Evolutionary conservation across 2,329 filamentous ascomycete genomes (phyloP).

Genomic region (Epichloe gansuensis): DNA sequence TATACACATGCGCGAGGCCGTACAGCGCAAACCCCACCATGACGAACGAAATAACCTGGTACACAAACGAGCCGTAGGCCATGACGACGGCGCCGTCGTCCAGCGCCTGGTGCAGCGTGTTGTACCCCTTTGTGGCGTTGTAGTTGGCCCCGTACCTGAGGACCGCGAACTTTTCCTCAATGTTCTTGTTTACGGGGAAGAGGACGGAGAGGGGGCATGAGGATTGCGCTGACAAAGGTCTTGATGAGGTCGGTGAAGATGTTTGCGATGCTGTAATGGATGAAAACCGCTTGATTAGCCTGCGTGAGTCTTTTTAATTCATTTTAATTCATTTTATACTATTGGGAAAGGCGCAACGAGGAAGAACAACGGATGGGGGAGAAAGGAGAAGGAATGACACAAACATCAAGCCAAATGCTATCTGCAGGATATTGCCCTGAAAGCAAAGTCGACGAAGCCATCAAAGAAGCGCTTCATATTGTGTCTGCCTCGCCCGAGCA

Average conservation of each 20-base stretch:
- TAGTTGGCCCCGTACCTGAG: constrained; percentile 45
- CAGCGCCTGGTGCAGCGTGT: constrained; percentile 56
- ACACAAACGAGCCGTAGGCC: constrained; percentile 59
- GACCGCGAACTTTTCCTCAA: constrained; percentile 64
- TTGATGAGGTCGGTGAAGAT: constrained; percentile 62
- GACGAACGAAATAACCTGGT: constrained; percentile 53
- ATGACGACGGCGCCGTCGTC: constrained; percentile 61
- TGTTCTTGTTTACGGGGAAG: constrained; percentile 56
- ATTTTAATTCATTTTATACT: too few species aligned
- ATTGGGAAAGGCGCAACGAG: too few species aligned
- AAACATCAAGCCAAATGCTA: constrained; percentile 64
- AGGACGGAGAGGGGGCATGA: constrained; percentile 61
- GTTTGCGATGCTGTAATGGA: constrained; percentile 44
- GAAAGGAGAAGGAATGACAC: constrained; percentile 10
- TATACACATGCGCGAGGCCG: constrained; percentile 49
- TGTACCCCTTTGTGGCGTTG: constrained; percentile 45
- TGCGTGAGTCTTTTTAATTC: too few species aligned
- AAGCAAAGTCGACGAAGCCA: constrained; percentile 60
- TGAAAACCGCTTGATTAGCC: too few species aligned
- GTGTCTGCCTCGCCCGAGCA: constrained; percentile 35
- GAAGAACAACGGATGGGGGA: too few species aligned
- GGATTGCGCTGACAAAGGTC: constrained; percentile 57
- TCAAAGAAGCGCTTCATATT: constrained; percentile 41
- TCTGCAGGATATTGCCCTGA: constrained; percentile 66
- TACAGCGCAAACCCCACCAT: constrained; percentile 56